Evolutionary conservation across 1,284 basidiomycete species (phyloP), one percentile per base, ranked within the genome.

Genomic region (Naganishia liquefaciens): DNA sequence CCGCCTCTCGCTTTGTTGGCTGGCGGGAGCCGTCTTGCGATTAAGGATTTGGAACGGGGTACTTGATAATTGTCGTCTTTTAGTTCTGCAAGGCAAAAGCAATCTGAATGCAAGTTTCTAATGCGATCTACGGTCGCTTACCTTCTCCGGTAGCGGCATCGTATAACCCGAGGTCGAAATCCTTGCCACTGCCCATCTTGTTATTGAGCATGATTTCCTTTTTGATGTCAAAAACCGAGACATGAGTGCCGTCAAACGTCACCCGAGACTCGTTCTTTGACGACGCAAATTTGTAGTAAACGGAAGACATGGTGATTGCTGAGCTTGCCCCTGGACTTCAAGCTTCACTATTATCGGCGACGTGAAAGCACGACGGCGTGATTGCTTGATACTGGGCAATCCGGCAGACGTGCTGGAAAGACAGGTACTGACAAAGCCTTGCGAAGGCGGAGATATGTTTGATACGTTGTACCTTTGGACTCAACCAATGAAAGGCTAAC

Each of bases 151-250:
- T 87, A n/a, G 87, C 85, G 60, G 86, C 82, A 75, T 96, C 92
- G 74, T 87, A 89, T 37, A 99, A 83, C 64, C 86, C 86, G 44
- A 99, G 84, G 80, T 99, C 96, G 82, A 99, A 98, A 77, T 99
- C 96, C 75, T 89, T 92, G 68, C 93, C 93, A 81, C 96, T 96
- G 73, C 80, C 80, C 79, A 99, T 88, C 78, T 91, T 94, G 79
- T 97, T 97, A 76, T 89, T 90, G 70, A 96, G 82, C 74, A 99
- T 95, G 77, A 99, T 92, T 82, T 99, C 95, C 81, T 89, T 90
- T 83, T 99, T 99, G 78, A 99, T 83, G 80, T 99, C 96, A 84
- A 97, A 99, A 70, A 99, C 92, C 73, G 93, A 94, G 76, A 99
- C 97, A 70, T 93, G 92, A 69, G 95, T 97, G 73, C 95, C 95